Evolutionary conservation across 1,284 basidiomycete species (phyloP), one percentile per base, ranked within the genome.

Genomic region (Tilletia caries): DNA sequence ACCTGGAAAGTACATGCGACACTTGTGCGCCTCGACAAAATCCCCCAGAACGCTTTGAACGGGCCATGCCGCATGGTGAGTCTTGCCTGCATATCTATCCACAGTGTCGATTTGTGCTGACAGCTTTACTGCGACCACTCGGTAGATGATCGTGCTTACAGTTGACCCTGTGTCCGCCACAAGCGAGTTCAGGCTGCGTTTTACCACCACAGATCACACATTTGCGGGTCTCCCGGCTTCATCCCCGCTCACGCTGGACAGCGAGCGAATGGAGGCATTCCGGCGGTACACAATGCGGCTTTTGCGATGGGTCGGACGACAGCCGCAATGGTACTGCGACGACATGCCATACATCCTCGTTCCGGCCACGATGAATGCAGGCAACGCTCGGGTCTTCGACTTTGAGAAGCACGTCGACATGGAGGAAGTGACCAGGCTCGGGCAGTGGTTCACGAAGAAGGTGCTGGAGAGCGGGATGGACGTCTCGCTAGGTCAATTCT

Each of bases 351-450:
- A 65, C 41, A 8, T 65, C 3, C 18, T 43, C 18, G 25, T 65
- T 10, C 64, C 64, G n/a, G 27, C 25, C 34, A 34, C 29, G 15
- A 12, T 62, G 58, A 34, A 33, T 6, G 58, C 58, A 3, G 29
- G 20, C 32, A 62, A 62, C 18, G 58, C 58, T 33, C 58, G 58
- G 15, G 29, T 34, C 10, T 62, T 62, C 58, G 58, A 62, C 58
- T 62, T 62, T 15, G 18, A 33, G 13, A 62, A 62, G 58, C 32
- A 33, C 32, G 58, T 62, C 58, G 58, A 62, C n/a, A 62, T n/a
- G 58, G 58, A 62, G 10, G 58, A 62, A 18, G 20, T 62, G 18
- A 3, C 20, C 10, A 62, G 58, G 15, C 33, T 62, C 10, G 58
- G 20, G 3, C 29, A 32, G 3, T 25, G 58, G 20, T 4, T 13